Evolutionary conservation across 768 basidiomycete genomes (phyloP).

Genomic region (Gelatoporia subvermispora): DNA sequence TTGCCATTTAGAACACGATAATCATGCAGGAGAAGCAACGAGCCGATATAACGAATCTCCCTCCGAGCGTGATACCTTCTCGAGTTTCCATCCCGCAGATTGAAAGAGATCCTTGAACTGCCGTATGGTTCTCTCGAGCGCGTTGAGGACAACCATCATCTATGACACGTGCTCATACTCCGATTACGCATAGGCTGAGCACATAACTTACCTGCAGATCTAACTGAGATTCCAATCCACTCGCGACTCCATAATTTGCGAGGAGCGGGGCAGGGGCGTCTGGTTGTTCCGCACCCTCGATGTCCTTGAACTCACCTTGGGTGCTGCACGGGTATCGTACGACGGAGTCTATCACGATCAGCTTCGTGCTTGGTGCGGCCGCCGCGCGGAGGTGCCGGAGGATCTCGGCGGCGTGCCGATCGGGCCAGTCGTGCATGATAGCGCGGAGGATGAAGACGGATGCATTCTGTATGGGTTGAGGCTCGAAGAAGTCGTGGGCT

Average conservation of each 20-base stretch:
- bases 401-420: slow-evolving; percentile 23
- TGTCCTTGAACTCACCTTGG: slow-evolving; percentile 11
- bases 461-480: slow-evolving; percentile 19
- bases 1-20: too few relatives aligned
- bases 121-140: too few relatives aligned
- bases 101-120: too few relatives aligned
- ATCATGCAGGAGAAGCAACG: too few relatives aligned
- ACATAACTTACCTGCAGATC: too few relatives aligned
- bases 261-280: slow-evolving; percentile 20
- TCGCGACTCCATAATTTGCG: slow-evolving; percentile 17
- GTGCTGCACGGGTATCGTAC: slow-evolving; percentile 20
- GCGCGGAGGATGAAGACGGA: slow-evolving; percentile 23
- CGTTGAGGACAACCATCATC: too few relatives aligned
- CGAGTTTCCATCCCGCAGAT: too few relatives aligned
- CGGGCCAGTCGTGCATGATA: slow-evolving; percentile 31
- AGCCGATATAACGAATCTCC: too few relatives aligned
- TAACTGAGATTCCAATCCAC: too few relatives aligned
- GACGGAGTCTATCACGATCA: slow-evolving; percentile 22
- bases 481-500: slow-evolving; percentile 24
- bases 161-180: too few relatives aligned
- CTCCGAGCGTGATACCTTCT: too few relatives aligned
- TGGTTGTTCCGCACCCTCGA: background rate
- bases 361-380: slow-evolving; percentile 19
- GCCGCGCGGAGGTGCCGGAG: slow-evolving; percentile 17
- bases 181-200: too few relatives aligned